These are phyloP conservation scores for Dimocarpus longan DNA, from an alignment of 345 rosid genomes.

Conservation along the genomic window DNA sequence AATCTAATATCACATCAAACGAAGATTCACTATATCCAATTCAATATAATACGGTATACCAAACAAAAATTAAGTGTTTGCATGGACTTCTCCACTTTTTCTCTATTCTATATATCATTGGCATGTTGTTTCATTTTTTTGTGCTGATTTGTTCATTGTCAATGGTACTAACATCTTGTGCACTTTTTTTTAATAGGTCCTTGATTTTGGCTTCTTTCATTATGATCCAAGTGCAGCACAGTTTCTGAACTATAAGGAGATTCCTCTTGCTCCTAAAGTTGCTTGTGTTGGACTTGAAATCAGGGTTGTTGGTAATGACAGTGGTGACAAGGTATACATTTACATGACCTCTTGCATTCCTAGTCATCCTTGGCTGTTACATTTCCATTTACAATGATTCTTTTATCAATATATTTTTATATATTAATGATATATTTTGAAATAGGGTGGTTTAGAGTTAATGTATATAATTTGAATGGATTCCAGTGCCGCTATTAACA, in stretches of 20 bases:
- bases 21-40: too few relatives aligned
- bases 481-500: background rate
- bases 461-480: background rate
- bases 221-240: conserved; percentile 79
- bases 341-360: background rate
- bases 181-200: conserved; percentile 57
- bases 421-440: background rate
- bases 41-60: too few relatives aligned
- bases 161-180: conserved; percentile 20
- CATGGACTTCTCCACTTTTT: background rate
- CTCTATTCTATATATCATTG: background rate
- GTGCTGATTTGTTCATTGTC: background rate
- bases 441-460: background rate
- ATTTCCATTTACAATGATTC: background rate
- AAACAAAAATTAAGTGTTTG: background rate
- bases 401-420: background rate
- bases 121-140: background rate
- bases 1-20: too few relatives aligned
- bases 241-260: conserved; percentile 81
- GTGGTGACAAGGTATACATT: conserved; percentile 86
- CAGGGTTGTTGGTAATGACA: conserved; percentile 96
- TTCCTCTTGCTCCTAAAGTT: conserved; percentile 92
- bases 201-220: conserved; percentile 95
- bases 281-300: conserved; percentile 94
- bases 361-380: background rate